phyloP scores from a whole-genome alignment of 2,329 filamentous ascomycete genomes.

The Colletotrichum godetiae region DNA sequence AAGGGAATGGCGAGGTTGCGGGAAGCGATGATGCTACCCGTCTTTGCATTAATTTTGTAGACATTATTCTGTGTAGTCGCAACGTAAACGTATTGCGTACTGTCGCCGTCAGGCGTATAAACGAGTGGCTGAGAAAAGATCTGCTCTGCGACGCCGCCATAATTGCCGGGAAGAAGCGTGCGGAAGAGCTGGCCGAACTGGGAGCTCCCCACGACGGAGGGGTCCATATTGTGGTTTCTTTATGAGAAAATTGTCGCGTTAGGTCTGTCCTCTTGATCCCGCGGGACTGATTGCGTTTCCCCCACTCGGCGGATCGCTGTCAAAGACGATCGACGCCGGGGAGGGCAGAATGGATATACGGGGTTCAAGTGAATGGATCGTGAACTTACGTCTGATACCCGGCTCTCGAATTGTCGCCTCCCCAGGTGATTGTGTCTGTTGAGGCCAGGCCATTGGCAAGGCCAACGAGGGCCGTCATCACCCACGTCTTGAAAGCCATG shows the following conservation, averaged over 20 bases:
- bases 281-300: not conserved
- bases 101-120: slow-evolving; percentile 58
- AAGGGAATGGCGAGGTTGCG: slow-evolving; percentile 63
- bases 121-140: slow-evolving; percentile 62
- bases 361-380: not conserved
- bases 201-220: slow-evolving; percentile 64
- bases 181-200: slow-evolving; percentile 68
- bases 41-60: slow-evolving; percentile 66
- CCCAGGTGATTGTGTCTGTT: slow-evolving; percentile 71
- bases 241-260: not conserved
- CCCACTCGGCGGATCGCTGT: not conserved
- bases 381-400: slow-evolving; percentile 63
- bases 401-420: slow-evolving; percentile 64
- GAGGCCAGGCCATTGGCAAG: slow-evolving; percentile 49
- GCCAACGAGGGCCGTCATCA: slow-evolving; percentile 44
- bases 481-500: slow-evolving; percentile 32
- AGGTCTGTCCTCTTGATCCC: not conserved
- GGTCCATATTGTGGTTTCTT: slow-evolving; percentile 72
- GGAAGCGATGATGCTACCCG: slow-evolving; percentile 59
- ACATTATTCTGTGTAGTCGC: slow-evolving; percentile 69
- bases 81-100: slow-evolving; percentile 64
- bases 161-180: slow-evolving; percentile 62
- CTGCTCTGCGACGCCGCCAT: slow-evolving; percentile 60
- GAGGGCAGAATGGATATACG: not conserved
- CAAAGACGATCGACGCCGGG: not conserved